Conservation (phyloP, 2,329 filamentous ascomycete species). For the Aspergillus sp. region DNA sequence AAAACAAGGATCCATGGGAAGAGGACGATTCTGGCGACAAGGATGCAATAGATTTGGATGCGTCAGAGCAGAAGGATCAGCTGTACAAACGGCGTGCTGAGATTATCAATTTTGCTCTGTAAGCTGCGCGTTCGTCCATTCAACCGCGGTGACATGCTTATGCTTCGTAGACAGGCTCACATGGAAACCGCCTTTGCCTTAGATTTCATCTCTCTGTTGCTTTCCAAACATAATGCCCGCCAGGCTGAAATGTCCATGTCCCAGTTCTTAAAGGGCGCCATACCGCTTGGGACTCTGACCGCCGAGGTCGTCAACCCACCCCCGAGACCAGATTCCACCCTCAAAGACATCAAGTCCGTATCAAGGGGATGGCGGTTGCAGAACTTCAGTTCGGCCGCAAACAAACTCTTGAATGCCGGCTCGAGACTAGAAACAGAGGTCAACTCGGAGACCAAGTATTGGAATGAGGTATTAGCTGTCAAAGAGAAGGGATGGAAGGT, state of each 20-base stretch:
- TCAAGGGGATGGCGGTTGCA: constrained; percentile 74
- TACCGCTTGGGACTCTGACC: constrained; percentile 73
- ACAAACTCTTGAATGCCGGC: constrained; percentile 71
- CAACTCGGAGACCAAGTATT: constrained; percentile 78
- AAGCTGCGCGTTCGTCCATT: constrained; percentile 13
- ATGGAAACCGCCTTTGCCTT: constrained; percentile 63
- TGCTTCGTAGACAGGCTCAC: constrained; percentile 40
- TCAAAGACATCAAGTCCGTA: constrained; percentile 54
- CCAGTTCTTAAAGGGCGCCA: constrained; percentile 65
- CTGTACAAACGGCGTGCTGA: constrained; percentile 47
- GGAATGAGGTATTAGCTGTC: constrained; percentile 80
- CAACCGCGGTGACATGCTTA: constrained; percentile 5
- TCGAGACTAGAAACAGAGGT: constrained; percentile 74
- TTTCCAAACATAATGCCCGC: constrained; percentile 76
- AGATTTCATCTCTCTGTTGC: constrained; percentile 78
- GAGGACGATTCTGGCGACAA: constrained; percentile 44
- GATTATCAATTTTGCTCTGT: constrained; percentile 46
- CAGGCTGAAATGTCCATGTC: constrained; percentile 71
- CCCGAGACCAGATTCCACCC: constrained; percentile 56
- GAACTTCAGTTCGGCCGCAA: constrained; percentile 71
- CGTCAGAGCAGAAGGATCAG: constrained; percentile 40
- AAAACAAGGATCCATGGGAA: constrained; percentile 49
- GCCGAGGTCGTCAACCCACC: constrained; percentile 64
- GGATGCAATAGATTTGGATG: constrained; percentile 32
- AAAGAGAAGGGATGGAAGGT: constrained; percentile 85